Conservation (phyloP, 352 stramenopile species). For the Phytophthora crassamura region DNA sequence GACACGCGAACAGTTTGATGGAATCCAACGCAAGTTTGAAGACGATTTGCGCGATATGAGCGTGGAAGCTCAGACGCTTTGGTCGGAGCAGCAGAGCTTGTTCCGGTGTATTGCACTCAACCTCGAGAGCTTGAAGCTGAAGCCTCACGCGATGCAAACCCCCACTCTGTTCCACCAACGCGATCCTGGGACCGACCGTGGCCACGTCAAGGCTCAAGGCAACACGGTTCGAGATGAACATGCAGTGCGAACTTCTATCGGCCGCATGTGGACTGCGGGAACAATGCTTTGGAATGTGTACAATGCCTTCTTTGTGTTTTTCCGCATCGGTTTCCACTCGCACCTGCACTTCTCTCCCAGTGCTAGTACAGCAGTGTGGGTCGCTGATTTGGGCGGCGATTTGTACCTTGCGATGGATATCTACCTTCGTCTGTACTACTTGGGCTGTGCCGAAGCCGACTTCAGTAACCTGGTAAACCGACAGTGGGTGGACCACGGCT, state of each 20-base stretch:
- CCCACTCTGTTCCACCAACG: conserved; percentile 54
- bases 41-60: conserved; percentile 54
- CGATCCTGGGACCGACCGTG: conserved; percentile 22
- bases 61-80: conserved; percentile 40
- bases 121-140: conserved; percentile 50
- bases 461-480: conserved; percentile 44
- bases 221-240: conserved; percentile 3
- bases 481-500: conserved; percentile 33
- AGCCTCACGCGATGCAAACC: conserved; percentile 48
- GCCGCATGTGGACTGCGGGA: conserved; percentile 44
- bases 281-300: conserved; percentile 69
- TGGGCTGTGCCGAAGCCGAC: conserved; percentile 17
- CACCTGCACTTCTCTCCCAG: conserved; percentile 38
- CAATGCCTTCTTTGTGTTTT: conserved; percentile 64
- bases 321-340: conserved; percentile 63
- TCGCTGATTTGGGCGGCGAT: conserved; percentile 44
- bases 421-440: conserved; percentile 68
- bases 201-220: no score
- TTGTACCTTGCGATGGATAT: conserved; percentile 51
- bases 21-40: conserved; percentile 53
- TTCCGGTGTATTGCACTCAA: conserved; percentile 42
- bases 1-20: conserved; percentile 65
- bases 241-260: conserved; percentile 27
- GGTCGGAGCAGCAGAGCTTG: conserved; percentile 38
- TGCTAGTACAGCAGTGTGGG: conserved; percentile 42